phyloP scores from a whole-genome alignment of 2,329 filamentous ascomycete species.

The Microdochium trichocladiopsis region DNA sequence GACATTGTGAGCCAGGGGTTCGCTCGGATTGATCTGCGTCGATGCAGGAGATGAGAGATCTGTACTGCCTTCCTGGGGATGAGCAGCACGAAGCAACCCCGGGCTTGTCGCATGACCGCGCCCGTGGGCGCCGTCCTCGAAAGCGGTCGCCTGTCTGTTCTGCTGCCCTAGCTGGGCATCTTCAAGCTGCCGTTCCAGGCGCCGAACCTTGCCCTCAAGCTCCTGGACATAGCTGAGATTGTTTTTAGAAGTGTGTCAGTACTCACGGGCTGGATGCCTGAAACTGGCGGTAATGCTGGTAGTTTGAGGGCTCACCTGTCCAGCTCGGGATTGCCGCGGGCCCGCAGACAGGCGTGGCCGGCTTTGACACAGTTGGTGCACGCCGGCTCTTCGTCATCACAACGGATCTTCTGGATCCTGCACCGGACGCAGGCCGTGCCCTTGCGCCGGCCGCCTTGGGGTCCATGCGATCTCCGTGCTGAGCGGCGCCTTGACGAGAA shows the following conservation, averaged over 20 bases:
- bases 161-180: constrained; percentile 1
- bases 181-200: not conserved
- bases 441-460: constrained; percentile 10
- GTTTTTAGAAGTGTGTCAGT: not conserved
- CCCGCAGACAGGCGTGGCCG: constrained; percentile 19
- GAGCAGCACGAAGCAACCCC: too few relatives aligned
- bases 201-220: not conserved
- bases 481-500: not conserved
- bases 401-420: constrained; percentile 23
- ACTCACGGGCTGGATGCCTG: constrained; percentile 3
- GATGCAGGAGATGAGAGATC: constrained; percentile 3
- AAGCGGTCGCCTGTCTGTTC: too few relatives aligned
- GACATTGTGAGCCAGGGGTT: constrained; percentile 15
- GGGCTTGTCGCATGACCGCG: too few relatives aligned
- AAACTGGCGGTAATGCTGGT: constrained; percentile 5
- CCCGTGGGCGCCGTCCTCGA: too few relatives aligned
- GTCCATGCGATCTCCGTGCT: not conserved
- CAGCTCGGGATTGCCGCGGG: constrained; percentile 6
- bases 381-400: constrained; percentile 19
- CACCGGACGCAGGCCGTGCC: constrained; percentile 23
- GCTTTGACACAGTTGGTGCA: constrained; percentile 20
- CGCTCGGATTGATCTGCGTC: constrained; percentile 7
- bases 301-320: constrained; percentile 5
- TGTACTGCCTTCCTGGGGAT: constrained; percentile 4
- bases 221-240: not conserved